Evolutionary conservation across 1,284 basidiomycete species (phyloP), one percentile per base, ranked within the genome.

Genomic region (Cutaneotrichosporon dermatis): DNA sequence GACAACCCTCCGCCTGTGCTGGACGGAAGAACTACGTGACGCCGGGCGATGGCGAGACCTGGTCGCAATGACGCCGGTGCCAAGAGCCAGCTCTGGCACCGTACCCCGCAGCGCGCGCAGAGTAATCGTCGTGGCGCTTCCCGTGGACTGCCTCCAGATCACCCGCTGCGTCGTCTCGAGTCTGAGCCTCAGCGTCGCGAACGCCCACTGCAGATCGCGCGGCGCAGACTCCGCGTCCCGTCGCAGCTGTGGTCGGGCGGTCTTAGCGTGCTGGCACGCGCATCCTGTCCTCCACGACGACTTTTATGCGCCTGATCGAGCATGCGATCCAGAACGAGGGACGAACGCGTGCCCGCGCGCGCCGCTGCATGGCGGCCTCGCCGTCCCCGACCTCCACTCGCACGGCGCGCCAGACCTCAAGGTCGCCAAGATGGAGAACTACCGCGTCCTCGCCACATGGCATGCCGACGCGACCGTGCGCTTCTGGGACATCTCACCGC

Each of bases 381-480:
- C 77, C n/a, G 69, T 76, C 39, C 68, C 76, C 33, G 70, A 79
- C 52, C 59, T 79, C 35, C 66, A 75, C 54, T 72, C 72, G 0
- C 67, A 69, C 40, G 72, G 76, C 42, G 73, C 76, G 7, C 72
- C 78, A 3, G 72, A 76, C 44, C 63, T 74, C 51, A 75, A 70
- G 41, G 68, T 70, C 12, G 63, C 69, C 58, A 74, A 79, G 66
- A 70, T 79, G 67, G 87, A 90, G 69, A 82, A 82, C 9, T 84
- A 83, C 66, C 84, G 88, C 15, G 75, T 92, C 16, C 74, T 90
- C n/a, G 76, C 87, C 1, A 87, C 87, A 0, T 80, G 80, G 55
- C 85, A 89, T 67, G 76, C 79, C 2, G 85, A 91, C 69, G 77
- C 84, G n/a, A 83, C 82, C 1, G 76, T 92, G 15, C 69, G 76